Evolutionary conservation across 106 monocot species (phyloP).

Genomic region (Hemerocallis citrina): DNA sequence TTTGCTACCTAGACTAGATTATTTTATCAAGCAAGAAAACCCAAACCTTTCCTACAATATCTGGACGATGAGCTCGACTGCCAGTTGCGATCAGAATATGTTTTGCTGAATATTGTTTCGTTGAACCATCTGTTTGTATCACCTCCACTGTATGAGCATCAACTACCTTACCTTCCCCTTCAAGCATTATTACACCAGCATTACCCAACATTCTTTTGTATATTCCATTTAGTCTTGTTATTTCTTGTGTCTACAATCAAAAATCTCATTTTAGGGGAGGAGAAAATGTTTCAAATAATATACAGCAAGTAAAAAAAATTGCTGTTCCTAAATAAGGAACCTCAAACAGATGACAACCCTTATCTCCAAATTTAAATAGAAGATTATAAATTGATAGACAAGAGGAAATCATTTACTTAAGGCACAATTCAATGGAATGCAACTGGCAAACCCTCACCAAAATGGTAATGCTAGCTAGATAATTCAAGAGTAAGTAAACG

Average conservation of each 20-base stretch:
- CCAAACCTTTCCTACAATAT: constrained; percentile 84
- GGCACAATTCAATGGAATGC: neutral
- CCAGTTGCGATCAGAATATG: constrained; percentile 97
- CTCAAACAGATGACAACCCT: neutral
- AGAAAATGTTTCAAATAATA: neutral
- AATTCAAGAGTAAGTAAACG: too few species aligned
- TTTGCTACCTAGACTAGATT: too few species aligned
- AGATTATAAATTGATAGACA: neutral
- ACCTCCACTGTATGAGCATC: constrained; percentile 75
- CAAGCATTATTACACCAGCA: constrained; percentile 85
- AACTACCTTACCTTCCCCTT: constrained; percentile 86
- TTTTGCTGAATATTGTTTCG: constrained; percentile 65
- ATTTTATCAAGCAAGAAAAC: neutral
- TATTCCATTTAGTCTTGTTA: constrained; percentile 86
- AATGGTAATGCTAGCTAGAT: too few species aligned
- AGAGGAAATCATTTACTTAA: neutral
- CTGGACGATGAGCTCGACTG: constrained; percentile 74
- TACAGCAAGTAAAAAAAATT: constrained; percentile 1
- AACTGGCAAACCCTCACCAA: too few species aligned
- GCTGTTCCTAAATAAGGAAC: neutral
- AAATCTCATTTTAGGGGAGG: neutral
- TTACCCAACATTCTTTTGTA: constrained; percentile 73
- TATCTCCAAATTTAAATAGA: neutral
- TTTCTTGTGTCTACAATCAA: constrained; percentile 74
- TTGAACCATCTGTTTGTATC: constrained; percentile 60